A percentile compares a stretch with the other conserved stretches of the same genome.
These are phyloP conservation scores for Penicillium macrosclerotiorum DNA, from an alignment of 495 filamentous ascomycete species.

Conservation along the genomic window DNA sequence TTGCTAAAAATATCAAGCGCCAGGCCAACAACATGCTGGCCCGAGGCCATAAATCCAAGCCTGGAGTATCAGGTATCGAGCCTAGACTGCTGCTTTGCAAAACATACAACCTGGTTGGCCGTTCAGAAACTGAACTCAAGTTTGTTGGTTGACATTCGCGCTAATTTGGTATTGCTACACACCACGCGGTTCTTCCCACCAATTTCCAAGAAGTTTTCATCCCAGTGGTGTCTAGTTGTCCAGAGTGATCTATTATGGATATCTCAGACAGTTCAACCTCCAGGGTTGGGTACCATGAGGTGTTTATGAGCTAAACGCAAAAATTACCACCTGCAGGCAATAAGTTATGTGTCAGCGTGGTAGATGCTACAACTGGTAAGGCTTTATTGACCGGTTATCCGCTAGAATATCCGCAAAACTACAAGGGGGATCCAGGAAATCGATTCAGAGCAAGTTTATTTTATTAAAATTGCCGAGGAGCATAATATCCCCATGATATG, in stretches of 20 bases:
- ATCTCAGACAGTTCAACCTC: constrained; percentile 28
- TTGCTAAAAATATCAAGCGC: no score
- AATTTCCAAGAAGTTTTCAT: no score
- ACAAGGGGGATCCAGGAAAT: constrained; percentile 38
- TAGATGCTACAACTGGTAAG: constrained; percentile 19
- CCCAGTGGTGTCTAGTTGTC: no score
- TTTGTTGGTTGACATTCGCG: no score
- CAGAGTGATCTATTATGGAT: neutral
- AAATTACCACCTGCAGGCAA: constrained; percentile 27
- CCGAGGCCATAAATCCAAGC: no score
- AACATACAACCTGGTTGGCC: no score
- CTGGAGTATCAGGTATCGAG: no score
- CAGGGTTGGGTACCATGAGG: constrained; percentile 24
- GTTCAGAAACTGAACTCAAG: no score
- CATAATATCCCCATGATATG: constrained; percentile 37
- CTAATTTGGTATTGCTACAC: no score
- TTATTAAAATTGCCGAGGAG: constrained; percentile 44
- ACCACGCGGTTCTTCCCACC: no score
- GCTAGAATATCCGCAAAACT: constrained; percentile 30
- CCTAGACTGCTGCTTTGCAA: no score
- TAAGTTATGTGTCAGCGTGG: constrained; percentile 34
- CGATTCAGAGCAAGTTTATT: constrained; percentile 48
- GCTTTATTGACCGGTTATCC: constrained; percentile 25
- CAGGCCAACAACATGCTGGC: no score
- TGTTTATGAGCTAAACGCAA: constrained; percentile 24